Base-by-base conservation (phyloP, 169 alveolate genomes). In the Babesia ovis region DNA sequence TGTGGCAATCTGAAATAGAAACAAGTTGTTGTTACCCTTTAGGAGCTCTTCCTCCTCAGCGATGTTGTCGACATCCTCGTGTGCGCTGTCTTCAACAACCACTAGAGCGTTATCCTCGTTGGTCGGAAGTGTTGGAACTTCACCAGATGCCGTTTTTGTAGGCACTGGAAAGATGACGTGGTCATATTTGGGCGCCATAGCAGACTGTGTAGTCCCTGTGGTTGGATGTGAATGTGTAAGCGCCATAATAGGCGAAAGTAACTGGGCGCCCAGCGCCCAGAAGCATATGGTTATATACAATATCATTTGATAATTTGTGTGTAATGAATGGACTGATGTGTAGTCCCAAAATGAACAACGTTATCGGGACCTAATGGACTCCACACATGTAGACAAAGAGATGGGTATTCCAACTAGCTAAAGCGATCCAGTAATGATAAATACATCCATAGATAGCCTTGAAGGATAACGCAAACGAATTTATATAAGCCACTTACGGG, bases 401-500 rank as follows among this genome's bases (percentile, higher is more conserved):
- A n/a, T n/a, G n/a, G n/a, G n/a, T n/a, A n/a, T n/a, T n/a, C n/a
- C n/a, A n/a, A n/a, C n/a, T n/a, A n/a, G n/a, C n/a, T n/a, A n/a
- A n/a, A n/a, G n/a, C n/a, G n/a, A n/a, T n/a, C n/a, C n/a, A n/a
- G n/a, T n/a, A n/a, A n/a, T n/a, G n/a, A n/a, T n/a, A n/a, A n/a
- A 18, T 8, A 6, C 8, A 27, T 48, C 34, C 34, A n/a, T n/a
- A n/a, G n/a, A n/a, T n/a, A n/a, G n/a, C n/a, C n/a, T n/a, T n/a
- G n/a, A 55, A 4, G 25, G 1, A 31, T 2, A 34, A 1, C 2
- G 11, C 41, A 55, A 3, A 29, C 37, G 46, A 0, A 18, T 22
- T 3, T 25, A 41, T 32, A 86, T 42, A 37, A 91, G 95, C 95
- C 95, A 91, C 91, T 94, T 89, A 93, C 91, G 95, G 94, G 95